Percentiles rank a stretch among this genome's conserved stretches.
These are phyloP conservation scores for Megacollybia marginata DNA, from an alignment of 768 basidiomycete species.

Conservation along the genomic window DNA sequence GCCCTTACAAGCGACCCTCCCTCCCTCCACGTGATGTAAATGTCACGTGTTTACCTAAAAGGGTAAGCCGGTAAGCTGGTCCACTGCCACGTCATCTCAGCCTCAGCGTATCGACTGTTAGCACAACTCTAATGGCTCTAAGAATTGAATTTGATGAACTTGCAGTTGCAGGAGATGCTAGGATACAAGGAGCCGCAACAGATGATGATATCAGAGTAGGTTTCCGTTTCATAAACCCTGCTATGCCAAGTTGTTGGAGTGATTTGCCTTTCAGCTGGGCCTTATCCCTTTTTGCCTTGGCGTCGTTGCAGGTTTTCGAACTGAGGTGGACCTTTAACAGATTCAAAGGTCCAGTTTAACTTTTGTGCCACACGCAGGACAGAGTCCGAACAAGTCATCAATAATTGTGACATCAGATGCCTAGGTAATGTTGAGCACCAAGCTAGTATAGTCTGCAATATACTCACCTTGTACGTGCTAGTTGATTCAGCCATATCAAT, in stretches of 20 bases:
- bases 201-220: conserved; percentile 7
- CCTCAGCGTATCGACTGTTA: too few species aligned
- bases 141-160: background rate
- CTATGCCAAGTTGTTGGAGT: conserved; percentile 5
- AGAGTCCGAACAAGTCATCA: background rate
- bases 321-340: background rate
- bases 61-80: too few species aligned
- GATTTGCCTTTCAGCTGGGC: conserved; percentile 4
- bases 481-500: too few species aligned
- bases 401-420: background rate
- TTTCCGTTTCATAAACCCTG: conserved; percentile 7
- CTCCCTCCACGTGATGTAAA: too few species aligned
- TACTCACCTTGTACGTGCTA: too few species aligned
- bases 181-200: background rate
- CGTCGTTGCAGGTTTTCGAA: background rate
- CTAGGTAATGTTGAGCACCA: too few species aligned
- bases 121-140: too few species aligned
- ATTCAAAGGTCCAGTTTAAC: background rate
- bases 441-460: too few species aligned
- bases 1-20: too few species aligned
- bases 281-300: conserved; percentile 5
- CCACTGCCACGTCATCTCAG: too few species aligned
- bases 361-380: background rate
- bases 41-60: too few species aligned
- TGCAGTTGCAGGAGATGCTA: background rate